Evolutionary conservation across 2,329 filamentous ascomycete genomes (phyloP), one percentile per base, ranked within the genome.

Genomic region (Fusarium phyllophilum): DNA sequence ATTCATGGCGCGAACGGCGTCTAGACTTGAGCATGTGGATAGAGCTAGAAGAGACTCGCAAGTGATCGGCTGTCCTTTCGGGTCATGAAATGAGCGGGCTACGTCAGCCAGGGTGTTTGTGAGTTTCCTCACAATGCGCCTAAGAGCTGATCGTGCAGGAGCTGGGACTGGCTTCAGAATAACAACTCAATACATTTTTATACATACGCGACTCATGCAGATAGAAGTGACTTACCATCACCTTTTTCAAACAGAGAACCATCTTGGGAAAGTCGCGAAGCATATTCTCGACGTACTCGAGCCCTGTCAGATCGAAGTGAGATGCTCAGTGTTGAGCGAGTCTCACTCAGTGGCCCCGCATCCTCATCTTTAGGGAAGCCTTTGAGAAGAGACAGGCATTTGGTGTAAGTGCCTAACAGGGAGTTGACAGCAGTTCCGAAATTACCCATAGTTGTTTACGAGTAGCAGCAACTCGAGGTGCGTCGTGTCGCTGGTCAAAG

Each of bases 1-100:
- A 57, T 86, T 83, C 61, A 89, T 88, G 13, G 86, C 82, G 62
- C 81, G 81, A 67, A 89, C 83, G 4, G 86, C 85, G 56, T 88
- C 85, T n/a, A 82, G 67, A 33, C 86, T 82, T 0, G 86, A 88
- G 7, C 83, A 78, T 65, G 84, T 85, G 8, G 86, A 89, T 34
- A 89, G 75, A 11, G 83, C 82, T 67, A 84, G 78, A 34, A 89
- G 81, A 6, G 85, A 85, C 33, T 83, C 81, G 68, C 86, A 88
- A 77, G 87, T 85, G 46, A 87, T 74, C 34, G 75, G 74, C 4
- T 80, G 62, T 42, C 58, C 60, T 56, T 75, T 81, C 41, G 79
- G 63, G 77, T 81, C 22, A 81, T 82, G 44, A 29, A 76, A 66
- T 49, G 81, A 72, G n/a, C 78, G 77, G 57, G 86, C 76, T 11